phyloP scores from a whole-genome alignment of 257 asterid genomes.

The Solanum bulbocastanum region DNA sequence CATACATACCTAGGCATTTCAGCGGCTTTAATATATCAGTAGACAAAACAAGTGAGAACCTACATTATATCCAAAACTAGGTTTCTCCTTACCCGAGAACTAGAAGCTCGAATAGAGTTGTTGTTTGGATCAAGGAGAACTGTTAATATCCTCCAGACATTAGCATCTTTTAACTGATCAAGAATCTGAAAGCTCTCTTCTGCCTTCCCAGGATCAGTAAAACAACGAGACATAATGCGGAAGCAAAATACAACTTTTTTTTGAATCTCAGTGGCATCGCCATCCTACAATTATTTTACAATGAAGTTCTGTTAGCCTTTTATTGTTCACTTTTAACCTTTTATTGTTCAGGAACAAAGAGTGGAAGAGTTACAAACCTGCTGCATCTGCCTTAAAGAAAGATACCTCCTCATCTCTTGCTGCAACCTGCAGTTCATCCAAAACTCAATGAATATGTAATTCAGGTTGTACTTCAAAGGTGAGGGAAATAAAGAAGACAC shows the following conservation, averaged over 20 bases:
- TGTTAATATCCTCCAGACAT: constrained; percentile 54
- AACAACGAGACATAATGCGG: constrained; percentile 88
- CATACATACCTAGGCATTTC: background rate
- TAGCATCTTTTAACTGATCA: constrained; percentile 79
- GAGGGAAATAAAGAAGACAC: background rate
- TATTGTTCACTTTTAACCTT: background rate
- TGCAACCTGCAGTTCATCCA: constrained; percentile 50
- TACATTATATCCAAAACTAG: background rate
- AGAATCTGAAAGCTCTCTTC: constrained; percentile 82
- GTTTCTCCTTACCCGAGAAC: constrained; percentile 54
- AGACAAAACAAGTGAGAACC: background rate
- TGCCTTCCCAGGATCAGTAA: constrained; percentile 64
- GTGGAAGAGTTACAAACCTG: constrained; percentile 42
- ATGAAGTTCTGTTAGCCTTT: constrained; percentile 6
- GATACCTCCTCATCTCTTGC: constrained; percentile 84
- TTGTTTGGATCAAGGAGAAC: constrained; percentile 72
- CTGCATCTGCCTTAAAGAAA: constrained; percentile 55
- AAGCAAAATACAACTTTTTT: constrained; percentile 62
- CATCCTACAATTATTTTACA: constrained; percentile 48
- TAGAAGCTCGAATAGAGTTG: constrained; percentile 40
- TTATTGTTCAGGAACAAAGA: background rate
- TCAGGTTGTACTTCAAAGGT: background rate
- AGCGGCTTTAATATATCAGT: background rate
- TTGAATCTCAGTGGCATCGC: constrained; percentile 63
- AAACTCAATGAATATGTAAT: background rate